These are phyloP conservation scores for Fusarium transvaalense DNA, from an alignment of 2,329 filamentous ascomycete species.

Conservation along the genomic window DNA sequence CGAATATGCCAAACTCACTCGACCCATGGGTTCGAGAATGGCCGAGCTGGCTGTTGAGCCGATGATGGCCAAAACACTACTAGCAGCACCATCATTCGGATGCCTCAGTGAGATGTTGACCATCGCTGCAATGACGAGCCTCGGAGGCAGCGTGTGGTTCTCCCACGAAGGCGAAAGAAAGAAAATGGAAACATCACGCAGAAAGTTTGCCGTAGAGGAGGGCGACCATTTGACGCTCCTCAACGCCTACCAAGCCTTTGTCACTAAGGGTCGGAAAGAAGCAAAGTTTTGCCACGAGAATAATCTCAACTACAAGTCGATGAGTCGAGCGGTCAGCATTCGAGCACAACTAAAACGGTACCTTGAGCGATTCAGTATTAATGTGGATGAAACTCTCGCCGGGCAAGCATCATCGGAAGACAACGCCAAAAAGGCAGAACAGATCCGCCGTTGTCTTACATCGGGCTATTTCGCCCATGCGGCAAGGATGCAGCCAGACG, in stretches of 20 bases:
- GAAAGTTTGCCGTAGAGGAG: constrained; percentile 91
- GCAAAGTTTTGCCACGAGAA: constrained; percentile 89
- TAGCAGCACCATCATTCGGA: constrained; percentile 79
- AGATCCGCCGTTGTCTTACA: constrained; percentile 86
- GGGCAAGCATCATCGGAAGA: constrained; percentile 51
- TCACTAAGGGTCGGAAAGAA: constrained; percentile 85
- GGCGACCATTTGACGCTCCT: constrained; percentile 93
- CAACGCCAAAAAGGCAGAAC: constrained; percentile 66
- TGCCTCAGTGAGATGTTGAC: constrained; percentile 89
- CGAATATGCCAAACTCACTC: constrained; percentile 89
- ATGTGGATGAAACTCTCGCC: constrained; percentile 72
- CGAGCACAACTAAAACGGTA: constrained; percentile 88
- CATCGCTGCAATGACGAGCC: constrained; percentile 93
- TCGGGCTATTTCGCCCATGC: constrained; percentile 94
- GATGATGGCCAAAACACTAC: constrained; percentile 92
- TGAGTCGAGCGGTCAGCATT: constrained; percentile 86
- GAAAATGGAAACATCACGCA: constrained; percentile 76
- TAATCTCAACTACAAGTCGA: constrained; percentile 85
- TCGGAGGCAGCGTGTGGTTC: constrained; percentile 87
- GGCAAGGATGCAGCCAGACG: constrained; percentile 93
- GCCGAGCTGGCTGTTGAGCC: constrained; percentile 93
- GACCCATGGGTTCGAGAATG: constrained; percentile 89
- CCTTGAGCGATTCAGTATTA: constrained; percentile 85
- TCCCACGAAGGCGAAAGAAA: constrained; percentile 83
- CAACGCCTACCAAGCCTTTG: constrained; percentile 92